A percentile compares a stretch with the other conserved stretches of the same genome.
Evolutionary conservation across 306 rosid species (phyloP).

Genomic region (Cicer bijugum): DNA sequence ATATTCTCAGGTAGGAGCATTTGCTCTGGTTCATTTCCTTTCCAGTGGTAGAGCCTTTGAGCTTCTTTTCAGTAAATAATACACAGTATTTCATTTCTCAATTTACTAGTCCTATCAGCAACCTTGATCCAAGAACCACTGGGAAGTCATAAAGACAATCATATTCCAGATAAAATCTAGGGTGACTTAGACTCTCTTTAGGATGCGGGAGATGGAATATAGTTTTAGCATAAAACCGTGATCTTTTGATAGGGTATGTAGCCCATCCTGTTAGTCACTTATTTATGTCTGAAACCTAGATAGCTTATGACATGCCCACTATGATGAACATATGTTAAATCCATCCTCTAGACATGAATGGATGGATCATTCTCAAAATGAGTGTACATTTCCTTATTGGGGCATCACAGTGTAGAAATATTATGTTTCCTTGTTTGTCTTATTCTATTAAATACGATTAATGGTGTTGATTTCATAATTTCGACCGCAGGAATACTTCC

Average conservation of each 20-base stretch:
- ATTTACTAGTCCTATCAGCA: not conserved
- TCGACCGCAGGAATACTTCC: slow-evolving; percentile 14
- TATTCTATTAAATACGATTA: slow-evolving; percentile 1
- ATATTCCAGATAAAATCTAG: slow-evolving; percentile 14
- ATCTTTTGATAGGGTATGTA: slow-evolving; percentile 23
- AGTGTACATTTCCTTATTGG: not conserved
- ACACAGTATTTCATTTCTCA: no score
- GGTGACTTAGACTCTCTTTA: slow-evolving; percentile 5
- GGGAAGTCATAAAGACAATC: slow-evolving; percentile 24
- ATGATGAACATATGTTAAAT: slow-evolving; percentile 17
- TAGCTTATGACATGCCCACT: slow-evolving; percentile 14
- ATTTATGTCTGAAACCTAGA: slow-evolving; percentile 24
- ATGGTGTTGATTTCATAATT: slow-evolving; percentile 29
- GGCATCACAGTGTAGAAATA: not conserved
- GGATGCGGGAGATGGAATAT: slow-evolving; percentile 14
- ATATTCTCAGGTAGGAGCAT: no score
- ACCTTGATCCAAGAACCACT: slow-evolving; percentile 6
- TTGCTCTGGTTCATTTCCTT: no score
- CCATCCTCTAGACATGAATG: slow-evolving; percentile 24
- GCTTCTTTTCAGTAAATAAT: no score
- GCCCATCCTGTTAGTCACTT: slow-evolving; percentile 6
- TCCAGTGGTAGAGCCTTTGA: no score
- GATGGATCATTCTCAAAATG: slow-evolving; percentile 5
- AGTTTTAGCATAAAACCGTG: slow-evolving; percentile 26
- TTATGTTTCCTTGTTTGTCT: slow-evolving; percentile 13